A percentile compares a stretch with the other conserved stretches of the same genome.
Evolutionary conservation across 371 early-diverging fungal genomes (phyloP).

Genomic region (Apophysomyces ossiformis): DNA sequence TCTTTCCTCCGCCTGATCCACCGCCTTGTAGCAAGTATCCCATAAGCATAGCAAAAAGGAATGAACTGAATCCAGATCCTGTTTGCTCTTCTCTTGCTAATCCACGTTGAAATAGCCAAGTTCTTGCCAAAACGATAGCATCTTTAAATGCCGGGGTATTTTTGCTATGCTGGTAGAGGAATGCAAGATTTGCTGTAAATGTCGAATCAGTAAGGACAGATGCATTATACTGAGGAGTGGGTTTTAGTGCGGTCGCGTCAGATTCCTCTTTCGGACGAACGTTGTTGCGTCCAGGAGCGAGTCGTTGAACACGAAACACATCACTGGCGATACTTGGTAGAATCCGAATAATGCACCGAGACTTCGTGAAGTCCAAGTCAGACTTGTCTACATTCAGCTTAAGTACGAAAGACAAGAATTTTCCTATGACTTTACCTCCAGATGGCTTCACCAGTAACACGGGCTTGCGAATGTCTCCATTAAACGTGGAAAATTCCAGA

Average conservation of each 20-base stretch:
- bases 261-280: conserved; percentile 63
- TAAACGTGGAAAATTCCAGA: conserved; percentile 63
- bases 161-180: conserved; percentile 76
- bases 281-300: conserved; percentile 85
- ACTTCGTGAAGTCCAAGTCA: conserved; percentile 61
- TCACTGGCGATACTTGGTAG: conserved; percentile 70
- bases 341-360: conserved; percentile 76
- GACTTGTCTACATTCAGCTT: conserved; percentile 49
- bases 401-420: neutral
- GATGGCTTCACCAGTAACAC: conserved; percentile 69
- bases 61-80: conserved; percentile 67
- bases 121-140: conserved; percentile 78
- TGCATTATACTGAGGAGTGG: conserved; percentile 94
- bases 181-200: conserved; percentile 76
- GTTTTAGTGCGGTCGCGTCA: conserved; percentile 26
- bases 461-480: conserved; percentile 80
- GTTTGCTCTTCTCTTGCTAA: conserved; percentile 31
- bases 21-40: conserved; percentile 81
- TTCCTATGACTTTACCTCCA: conserved; percentile 37
- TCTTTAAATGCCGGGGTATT: conserved; percentile 76
- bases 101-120: conserved; percentile 86
- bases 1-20: conserved; percentile 60
- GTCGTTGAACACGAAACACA: conserved; percentile 69
- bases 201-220: conserved; percentile 79
- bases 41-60: conserved; percentile 85